A percentile compares a stretch with the other conserved stretches of the same genome.
Conservation (phyloP, 2,329 filamentous ascomycete species). For the Phialophora expanda region DNA sequence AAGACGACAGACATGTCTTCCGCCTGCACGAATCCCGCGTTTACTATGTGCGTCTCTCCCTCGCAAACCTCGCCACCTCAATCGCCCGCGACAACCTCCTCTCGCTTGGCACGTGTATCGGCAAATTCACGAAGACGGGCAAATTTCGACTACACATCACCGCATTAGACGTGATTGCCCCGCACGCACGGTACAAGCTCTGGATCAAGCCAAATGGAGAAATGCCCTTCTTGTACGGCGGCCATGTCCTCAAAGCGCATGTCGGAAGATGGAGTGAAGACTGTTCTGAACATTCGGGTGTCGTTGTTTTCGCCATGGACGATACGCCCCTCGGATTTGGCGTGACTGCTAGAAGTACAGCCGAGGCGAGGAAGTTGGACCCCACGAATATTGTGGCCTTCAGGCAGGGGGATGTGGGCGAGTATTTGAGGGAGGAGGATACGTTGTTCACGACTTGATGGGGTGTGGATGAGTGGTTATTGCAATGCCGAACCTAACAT, state of each 20-base stretch:
- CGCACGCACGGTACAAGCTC: conserved; percentile 93
- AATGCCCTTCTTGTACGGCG: conserved; percentile 96
- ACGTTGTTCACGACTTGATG: conserved; percentile 63
- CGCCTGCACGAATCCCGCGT: conserved; percentile 80
- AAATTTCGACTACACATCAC: conserved; percentile 97
- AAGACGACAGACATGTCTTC: conserved; percentile 81
- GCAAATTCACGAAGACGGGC: conserved; percentile 94
- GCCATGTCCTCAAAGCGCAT: conserved; percentile 83
- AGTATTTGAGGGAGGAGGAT: conserved; percentile 86
- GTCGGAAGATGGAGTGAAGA: conserved; percentile 87
- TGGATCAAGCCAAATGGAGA: conserved; percentile 97
- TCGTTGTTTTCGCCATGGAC: conserved; percentile 88
- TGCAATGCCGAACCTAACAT: background rate
- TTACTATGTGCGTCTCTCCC: conserved; percentile 87
- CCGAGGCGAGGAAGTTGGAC: conserved; percentile 81
- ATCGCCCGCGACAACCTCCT: conserved; percentile 81
- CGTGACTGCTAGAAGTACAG: conserved; percentile 83
- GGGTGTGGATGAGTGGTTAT: background rate
- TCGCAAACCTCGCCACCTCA: conserved; percentile 89
- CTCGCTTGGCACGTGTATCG: conserved; percentile 86
- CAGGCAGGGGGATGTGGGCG: conserved; percentile 89
- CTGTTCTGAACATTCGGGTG: conserved; percentile 88
- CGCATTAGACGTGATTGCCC: conserved; percentile 83
- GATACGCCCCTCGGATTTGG: conserved; percentile 90
- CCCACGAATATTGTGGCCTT: conserved; percentile 90